A percentile compares a stretch with the other conserved stretches of the same genome.
phyloP scores from a whole-genome alignment of 305 asterid species.

The Fraxinus xanthoxyloides region DNA sequence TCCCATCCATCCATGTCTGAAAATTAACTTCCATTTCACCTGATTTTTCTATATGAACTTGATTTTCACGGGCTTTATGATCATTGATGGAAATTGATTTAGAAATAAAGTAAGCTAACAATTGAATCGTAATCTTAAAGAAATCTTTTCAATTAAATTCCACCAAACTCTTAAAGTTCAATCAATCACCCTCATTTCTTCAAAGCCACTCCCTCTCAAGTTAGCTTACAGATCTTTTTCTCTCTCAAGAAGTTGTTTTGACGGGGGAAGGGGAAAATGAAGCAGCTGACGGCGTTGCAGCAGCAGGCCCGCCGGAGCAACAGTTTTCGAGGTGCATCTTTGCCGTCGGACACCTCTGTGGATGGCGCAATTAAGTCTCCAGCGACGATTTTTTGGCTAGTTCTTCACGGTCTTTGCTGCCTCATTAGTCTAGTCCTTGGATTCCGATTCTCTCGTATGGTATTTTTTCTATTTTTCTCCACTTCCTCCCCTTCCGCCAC shows the following conservation, averaged over 20 bases:
- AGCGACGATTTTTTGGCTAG: constrained; percentile 70
- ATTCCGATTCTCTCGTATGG: constrained; percentile 81
- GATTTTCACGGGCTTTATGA: constrained; percentile 20
- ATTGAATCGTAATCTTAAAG: constrained; percentile 48
- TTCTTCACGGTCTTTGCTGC: constrained; percentile 77
- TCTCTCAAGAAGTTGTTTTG: constrained; percentile 23
- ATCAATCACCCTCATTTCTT: constrained; percentile 33
- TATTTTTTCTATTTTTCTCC: constrained; percentile 68
- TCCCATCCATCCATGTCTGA: constrained; percentile 26
- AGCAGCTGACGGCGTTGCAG: constrained; percentile 69
- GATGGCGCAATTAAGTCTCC: constrained; percentile 70
- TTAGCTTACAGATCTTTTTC: background rate
- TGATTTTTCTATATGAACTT: constrained; percentile 1
- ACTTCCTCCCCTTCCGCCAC: constrained; percentile 39
- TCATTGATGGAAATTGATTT: background rate
- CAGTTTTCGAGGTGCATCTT: constrained; percentile 60
- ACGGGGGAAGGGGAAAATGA: constrained; percentile 31
- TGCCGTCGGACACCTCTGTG: constrained; percentile 61
- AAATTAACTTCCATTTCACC: background rate
- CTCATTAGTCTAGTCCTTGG: constrained; percentile 81
- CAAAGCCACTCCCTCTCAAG: constrained; percentile 28
- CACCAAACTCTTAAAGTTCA: constrained; percentile 19
- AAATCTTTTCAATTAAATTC: constrained; percentile 29
- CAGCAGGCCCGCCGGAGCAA: constrained; percentile 80
- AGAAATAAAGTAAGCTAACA: constrained; percentile 31